Evolutionary conservation across 306 rosid genomes (phyloP).

Genomic region (Quercus bicolor): DNA sequence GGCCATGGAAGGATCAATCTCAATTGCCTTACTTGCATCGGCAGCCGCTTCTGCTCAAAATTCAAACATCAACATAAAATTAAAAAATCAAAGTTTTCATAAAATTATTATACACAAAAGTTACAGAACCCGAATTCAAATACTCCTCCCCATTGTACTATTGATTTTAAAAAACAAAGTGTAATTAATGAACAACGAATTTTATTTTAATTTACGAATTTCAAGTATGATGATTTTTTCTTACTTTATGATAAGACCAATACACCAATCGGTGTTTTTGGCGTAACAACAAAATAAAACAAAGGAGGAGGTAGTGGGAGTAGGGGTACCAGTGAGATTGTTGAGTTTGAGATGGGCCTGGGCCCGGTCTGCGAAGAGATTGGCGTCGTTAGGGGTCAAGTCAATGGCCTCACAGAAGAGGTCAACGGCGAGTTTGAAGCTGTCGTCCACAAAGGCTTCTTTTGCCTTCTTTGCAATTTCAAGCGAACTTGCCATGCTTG

Average conservation of each 20-base stretch:
- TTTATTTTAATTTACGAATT: no score
- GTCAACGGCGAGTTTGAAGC: constrained; percentile 36
- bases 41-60: constrained; percentile 26
- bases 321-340: constrained; percentile 10
- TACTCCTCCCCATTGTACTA: no score
- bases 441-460: constrained; percentile 63
- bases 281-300: no score
- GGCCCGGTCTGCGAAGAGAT: constrained; percentile 54
- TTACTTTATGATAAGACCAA: no score
- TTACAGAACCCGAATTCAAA: no score
- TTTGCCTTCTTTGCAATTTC: constrained; percentile 52
- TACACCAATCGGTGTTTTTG: not conserved
- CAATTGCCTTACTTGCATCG: constrained; percentile 21
- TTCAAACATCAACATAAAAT: no score
- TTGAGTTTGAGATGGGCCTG: constrained; percentile 36
- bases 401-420: constrained; percentile 41
- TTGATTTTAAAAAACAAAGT: not conserved
- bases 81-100: no score
- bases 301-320: no score
- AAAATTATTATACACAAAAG: no score
- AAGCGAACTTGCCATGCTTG: constrained; percentile 32
- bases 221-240: no score
- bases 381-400: constrained; percentile 33
- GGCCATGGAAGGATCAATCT: constrained; percentile 10
- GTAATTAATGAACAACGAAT: no score